Conservation (phyloP, 495 filamentous ascomycete species). For the Mytilinidion resinicola region DNA sequence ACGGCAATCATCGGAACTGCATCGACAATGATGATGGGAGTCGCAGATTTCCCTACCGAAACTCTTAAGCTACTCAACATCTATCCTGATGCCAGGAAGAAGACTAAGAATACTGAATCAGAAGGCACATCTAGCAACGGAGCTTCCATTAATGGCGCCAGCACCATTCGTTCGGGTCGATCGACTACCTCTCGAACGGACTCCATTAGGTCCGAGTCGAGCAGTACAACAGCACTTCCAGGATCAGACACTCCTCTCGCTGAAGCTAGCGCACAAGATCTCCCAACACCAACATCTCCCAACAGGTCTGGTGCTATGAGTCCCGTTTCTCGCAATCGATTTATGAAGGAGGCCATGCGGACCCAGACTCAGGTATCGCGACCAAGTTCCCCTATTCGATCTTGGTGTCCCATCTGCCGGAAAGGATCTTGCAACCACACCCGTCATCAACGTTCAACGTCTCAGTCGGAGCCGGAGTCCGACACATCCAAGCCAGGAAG, state of each 20-base stretch:
- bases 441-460: conserved; percentile 4
- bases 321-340: conserved; percentile 5
- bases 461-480: conserved; percentile 7
- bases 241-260: conserved; percentile 2
- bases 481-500: too few species aligned
- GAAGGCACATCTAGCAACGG: background rate
- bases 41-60: conserved; percentile 73
- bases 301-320: conserved; percentile 1
- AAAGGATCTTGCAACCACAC: background rate
- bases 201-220: background rate
- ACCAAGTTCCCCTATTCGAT: conserved; percentile 2
- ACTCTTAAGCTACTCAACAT: conserved; percentile 50
- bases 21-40: conserved; percentile 67
- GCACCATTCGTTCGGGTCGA: background rate
- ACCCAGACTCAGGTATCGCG: conserved; percentile 18
- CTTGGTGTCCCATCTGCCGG: background rate
- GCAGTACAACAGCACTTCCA: conserved; percentile 16
- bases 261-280: conserved; percentile 1
- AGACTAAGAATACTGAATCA: conserved; percentile 14
- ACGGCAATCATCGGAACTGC: conserved; percentile 70
- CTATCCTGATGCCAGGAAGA: conserved; percentile 38
- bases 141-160: background rate
- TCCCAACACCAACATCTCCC: conserved; percentile 7
- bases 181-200: conserved; percentile 4
- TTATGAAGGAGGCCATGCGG: conserved; percentile 25